phyloP scores from a whole-genome alignment of 192 early-diverging fungal genomes.

The Podila minutissima region DNA sequence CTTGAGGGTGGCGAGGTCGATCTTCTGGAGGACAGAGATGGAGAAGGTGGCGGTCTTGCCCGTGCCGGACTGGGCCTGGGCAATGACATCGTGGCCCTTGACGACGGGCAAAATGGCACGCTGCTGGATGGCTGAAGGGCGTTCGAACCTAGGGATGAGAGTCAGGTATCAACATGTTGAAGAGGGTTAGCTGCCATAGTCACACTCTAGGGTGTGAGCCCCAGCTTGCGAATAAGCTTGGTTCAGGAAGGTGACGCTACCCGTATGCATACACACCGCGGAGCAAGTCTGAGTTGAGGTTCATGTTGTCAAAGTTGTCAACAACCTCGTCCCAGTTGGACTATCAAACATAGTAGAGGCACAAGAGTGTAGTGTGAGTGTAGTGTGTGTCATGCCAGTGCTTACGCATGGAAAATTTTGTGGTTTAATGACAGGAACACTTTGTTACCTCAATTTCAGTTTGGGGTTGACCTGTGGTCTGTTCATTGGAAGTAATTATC shows the following conservation, averaged over 20 bases:
- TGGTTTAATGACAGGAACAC: no score
- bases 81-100: slow-evolving; percentile 95
- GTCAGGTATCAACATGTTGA: not conserved
- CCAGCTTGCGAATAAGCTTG: not conserved
- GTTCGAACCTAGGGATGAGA: slow-evolving; percentile 78
- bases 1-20: slow-evolving; percentile 79
- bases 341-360: slow-evolving; percentile 20
- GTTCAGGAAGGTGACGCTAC: slow-evolving; percentile 52
- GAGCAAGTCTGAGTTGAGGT: slow-evolving; percentile 81
- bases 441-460: not conserved
- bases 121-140: slow-evolving; percentile 93
- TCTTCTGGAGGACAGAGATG: slow-evolving; percentile 93
- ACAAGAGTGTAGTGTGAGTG: no score
- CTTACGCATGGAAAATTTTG: no score
- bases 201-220: not conserved
- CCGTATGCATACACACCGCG: slow-evolving; percentile 96
- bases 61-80: slow-evolving; percentile 98
- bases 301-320: slow-evolving; percentile 94
- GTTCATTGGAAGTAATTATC: not conserved
- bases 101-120: slow-evolving; percentile 92
- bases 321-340: slow-evolving; percentile 90
- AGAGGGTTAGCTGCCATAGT: no score
- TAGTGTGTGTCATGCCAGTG: no score
- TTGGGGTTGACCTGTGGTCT: no score
- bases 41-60: slow-evolving; percentile 99